phyloP scores from a whole-genome alignment of 192 early-diverging fungal genomes.

The Backusella morwellensis region DNA sequence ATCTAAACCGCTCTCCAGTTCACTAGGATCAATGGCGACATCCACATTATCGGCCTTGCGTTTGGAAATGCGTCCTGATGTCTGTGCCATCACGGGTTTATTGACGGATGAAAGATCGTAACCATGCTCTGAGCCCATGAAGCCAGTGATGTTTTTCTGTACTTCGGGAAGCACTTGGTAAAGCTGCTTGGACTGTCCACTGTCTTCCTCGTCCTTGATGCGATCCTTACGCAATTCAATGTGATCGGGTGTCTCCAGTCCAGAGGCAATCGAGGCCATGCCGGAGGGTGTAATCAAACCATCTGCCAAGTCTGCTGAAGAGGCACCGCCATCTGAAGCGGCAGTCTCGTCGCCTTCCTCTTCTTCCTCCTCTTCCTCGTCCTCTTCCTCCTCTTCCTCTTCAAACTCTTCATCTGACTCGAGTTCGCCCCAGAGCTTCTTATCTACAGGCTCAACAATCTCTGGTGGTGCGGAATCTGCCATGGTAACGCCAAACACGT shows the following conservation, averaged over 20 bases:
- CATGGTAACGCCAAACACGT: conserved; percentile 80
- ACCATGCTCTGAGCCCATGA: conserved; percentile 94
- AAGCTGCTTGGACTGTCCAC: conserved; percentile 51
- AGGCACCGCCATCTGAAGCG: conserved; percentile 54
- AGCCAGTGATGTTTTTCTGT: conserved; percentile 64
- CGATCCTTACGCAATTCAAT: conserved; percentile 87
- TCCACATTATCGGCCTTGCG: conserved; percentile 72
- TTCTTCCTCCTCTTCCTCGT: conserved; percentile 67
- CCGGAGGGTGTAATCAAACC: conserved; percentile 88
- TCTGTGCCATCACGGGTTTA: conserved; percentile 43
- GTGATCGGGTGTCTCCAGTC: conserved; percentile 79
- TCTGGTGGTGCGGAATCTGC: conserved; percentile 54
- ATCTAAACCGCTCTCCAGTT: conserved; percentile 75
- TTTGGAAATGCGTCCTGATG: conserved; percentile 43
- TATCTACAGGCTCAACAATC: conserved; percentile 66
- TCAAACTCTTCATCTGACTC: conserved; percentile 64
- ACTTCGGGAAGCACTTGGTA: conserved; percentile 90
- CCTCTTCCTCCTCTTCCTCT: conserved; percentile 29
- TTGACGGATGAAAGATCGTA: conserved; percentile 72
- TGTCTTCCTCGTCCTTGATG: conserved; percentile 37
- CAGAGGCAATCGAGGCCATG: conserved; percentile 66
- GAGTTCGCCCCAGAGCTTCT: conserved; percentile 88
- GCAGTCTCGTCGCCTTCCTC: conserved; percentile 69
- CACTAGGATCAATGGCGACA: conserved; percentile 86
- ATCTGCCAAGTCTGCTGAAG: conserved; percentile 44